phyloP scores from a whole-genome alignment of 2,329 filamentous ascomycete species.

The Fusarium abutilonis region DNA sequence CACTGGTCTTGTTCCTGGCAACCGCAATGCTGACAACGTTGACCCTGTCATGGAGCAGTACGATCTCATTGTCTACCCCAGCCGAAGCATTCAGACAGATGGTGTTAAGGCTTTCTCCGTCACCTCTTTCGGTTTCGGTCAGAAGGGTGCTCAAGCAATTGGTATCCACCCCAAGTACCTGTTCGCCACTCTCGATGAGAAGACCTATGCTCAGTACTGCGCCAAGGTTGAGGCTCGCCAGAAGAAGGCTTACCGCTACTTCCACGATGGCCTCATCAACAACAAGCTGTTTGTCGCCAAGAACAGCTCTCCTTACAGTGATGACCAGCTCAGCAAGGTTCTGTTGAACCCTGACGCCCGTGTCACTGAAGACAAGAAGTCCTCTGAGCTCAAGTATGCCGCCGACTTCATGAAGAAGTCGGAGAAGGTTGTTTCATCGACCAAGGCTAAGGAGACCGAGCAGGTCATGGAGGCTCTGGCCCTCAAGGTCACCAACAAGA shows the following conservation, averaged over 20 bases:
- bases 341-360: slow-evolving; percentile 95
- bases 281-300: slow-evolving; percentile 98
- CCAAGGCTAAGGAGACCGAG: slow-evolving; percentile 70
- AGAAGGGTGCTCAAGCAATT: slow-evolving; percentile 97
- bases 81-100: slow-evolving; percentile 93
- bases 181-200: slow-evolving; percentile 90
- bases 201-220: slow-evolving; percentile 83
- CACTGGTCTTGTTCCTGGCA: slow-evolving; percentile 91
- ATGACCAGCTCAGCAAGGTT: slow-evolving; percentile 85
- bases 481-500: slow-evolving; percentile 61
- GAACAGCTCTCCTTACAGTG: slow-evolving; percentile 86
- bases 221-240: slow-evolving; percentile 90
- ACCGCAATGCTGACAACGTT: slow-evolving; percentile 97
- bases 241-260: slow-evolving; percentile 98
- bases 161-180: slow-evolving; percentile 97
- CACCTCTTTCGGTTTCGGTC: slow-evolving; percentile 98
- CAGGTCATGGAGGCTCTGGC: slow-evolving; percentile 82
- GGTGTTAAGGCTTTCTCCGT: slow-evolving; percentile 99
- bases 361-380: slow-evolving; percentile 87
- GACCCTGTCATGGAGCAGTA: slow-evolving; percentile 97
- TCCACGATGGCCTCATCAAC: slow-evolving; percentile 98
- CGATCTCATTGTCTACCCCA: slow-evolving; percentile 97
- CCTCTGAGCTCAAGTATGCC: slow-evolving; percentile 78
- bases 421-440: slow-evolving; percentile 61
- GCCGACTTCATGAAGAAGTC: slow-evolving; percentile 73